Percentiles rank a stretch among this genome's conserved stretches.
Evolutionary conservation across 208 protist genomes (phyloP).

Genomic region (Trypanosoma lewisi): DNA sequence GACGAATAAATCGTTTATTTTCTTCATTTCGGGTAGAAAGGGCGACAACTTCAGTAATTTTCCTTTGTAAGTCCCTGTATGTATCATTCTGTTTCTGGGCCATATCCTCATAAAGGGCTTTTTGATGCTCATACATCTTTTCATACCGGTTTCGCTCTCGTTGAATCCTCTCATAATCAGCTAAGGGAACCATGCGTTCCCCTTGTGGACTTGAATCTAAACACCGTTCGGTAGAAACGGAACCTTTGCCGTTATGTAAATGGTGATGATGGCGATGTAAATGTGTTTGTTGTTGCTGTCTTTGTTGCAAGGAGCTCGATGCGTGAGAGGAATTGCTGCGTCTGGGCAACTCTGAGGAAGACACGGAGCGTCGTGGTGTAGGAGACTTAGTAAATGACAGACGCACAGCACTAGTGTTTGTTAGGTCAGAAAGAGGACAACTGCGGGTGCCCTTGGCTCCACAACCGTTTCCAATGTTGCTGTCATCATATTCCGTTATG

Average conservation of each 20-base stretch:
- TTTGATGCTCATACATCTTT: slow-evolving; percentile 91
- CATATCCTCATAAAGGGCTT: slow-evolving; percentile 81
- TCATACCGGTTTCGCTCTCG: slow-evolving; percentile 74
- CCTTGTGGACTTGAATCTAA: not conserved
- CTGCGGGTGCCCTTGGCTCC: slow-evolving; percentile 1
- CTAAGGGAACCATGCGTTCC: slow-evolving; percentile 34
- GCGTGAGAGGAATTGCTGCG: slow-evolving; percentile 1
- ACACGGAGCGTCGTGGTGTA: slow-evolving; percentile 33
- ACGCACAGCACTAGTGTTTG: slow-evolving; percentile 27
- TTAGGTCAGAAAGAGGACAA: slow-evolving; percentile 40
- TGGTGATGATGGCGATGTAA: slow-evolving; percentile 15
- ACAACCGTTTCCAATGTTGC: slow-evolving; percentile 36
- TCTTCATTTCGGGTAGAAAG: slow-evolving; percentile 86
- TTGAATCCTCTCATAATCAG: slow-evolving; percentile 58
- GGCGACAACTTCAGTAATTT: slow-evolving; percentile 86
- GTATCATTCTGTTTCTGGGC: slow-evolving; percentile 66
- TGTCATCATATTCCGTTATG: slow-evolving; percentile 68
- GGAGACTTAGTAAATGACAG: slow-evolving; percentile 50
- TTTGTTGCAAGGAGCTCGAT: not conserved
- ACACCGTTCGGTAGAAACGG: not conserved
- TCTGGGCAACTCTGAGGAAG: slow-evolving; percentile 21
- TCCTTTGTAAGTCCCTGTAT: slow-evolving; percentile 75
- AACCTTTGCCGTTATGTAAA: not conserved
- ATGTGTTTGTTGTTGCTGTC: slow-evolving; percentile 25
- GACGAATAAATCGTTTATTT: slow-evolving; percentile 88